phyloP scores from a whole-genome alignment of 192 early-diverging fungal species.

The Podila clonocystis region DNA sequence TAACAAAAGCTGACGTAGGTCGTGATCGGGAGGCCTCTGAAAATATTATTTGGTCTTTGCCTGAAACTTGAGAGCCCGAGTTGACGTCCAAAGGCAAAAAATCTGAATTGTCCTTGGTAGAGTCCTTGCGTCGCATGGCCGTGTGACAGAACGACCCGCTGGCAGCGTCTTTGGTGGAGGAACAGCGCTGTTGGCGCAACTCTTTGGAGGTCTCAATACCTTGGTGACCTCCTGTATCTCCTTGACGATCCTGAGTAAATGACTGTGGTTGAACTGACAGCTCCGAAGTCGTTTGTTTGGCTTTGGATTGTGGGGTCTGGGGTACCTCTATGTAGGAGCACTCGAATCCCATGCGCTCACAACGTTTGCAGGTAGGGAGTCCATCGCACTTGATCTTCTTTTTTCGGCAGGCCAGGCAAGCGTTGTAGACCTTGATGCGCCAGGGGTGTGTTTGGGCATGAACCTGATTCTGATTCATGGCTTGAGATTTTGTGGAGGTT shows the following conservation, averaged over 20 bases:
- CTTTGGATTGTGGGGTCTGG: constrained; percentile 12
- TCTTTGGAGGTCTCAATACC: constrained; percentile 17
- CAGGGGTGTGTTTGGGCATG: constrained; percentile 49
- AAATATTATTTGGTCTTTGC: neutral
- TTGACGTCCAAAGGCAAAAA: neutral
- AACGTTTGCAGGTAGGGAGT: constrained; percentile 47
- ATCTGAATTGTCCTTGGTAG: neutral
- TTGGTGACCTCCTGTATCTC: too few species aligned
- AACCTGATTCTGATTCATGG: constrained; percentile 42
- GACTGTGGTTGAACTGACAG: neutral
- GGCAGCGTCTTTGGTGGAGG: constrained; percentile 33
- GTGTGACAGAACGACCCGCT: constrained; percentile 21
- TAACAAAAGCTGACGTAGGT: neutral
- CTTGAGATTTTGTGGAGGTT: neutral
- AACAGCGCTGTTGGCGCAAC: constrained; percentile 15
- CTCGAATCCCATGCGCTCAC: constrained; percentile 47
- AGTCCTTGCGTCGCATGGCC: constrained; percentile 10
- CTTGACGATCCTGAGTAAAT: neutral
- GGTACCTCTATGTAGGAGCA: constrained; percentile 50
- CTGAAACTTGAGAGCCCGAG: neutral
- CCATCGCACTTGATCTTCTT: constrained; percentile 58
- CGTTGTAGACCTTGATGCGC: constrained; percentile 56
- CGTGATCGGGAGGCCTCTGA: neutral
- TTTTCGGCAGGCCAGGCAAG: constrained; percentile 53
- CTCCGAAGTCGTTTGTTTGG: constrained; percentile 5